These are phyloP conservation scores for Corniculantispora saksenae DNA, from an alignment of 2,329 filamentous ascomycete species.

Conservation along the genomic window DNA sequence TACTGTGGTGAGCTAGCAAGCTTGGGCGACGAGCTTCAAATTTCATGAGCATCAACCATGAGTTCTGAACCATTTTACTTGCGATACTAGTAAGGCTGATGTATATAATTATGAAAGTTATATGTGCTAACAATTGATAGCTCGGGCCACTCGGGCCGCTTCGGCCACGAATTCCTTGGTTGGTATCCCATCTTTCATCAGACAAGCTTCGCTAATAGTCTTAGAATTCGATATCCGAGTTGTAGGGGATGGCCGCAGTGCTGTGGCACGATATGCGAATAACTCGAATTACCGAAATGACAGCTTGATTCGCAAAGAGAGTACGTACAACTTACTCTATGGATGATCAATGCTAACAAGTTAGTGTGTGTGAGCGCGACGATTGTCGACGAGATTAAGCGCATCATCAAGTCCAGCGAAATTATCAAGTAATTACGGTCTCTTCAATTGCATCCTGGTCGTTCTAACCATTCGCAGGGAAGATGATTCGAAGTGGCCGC, in stretches of 20 bases:
- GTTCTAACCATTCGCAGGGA: slow-evolving; percentile 58
- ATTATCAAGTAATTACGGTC: slow-evolving; percentile 76
- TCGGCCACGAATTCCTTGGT: slow-evolving; percentile 98
- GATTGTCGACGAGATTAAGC: slow-evolving; percentile 91
- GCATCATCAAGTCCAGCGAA: slow-evolving; percentile 95
- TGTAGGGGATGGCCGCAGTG: slow-evolving; percentile 88
- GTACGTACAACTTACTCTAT: slow-evolving; percentile 48
- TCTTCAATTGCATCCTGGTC: slow-evolving; percentile 25
- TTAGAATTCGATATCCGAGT: slow-evolving; percentile 95
- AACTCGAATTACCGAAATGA: slow-evolving; percentile 99
- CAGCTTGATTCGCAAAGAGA: slow-evolving; percentile 98
- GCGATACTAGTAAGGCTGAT: slow-evolving; percentile 79
- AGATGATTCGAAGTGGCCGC: slow-evolving; percentile 97
- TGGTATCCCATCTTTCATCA: slow-evolving; percentile 13
- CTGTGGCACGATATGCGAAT: slow-evolving; percentile 94
- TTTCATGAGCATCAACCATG: slow-evolving; percentile 46
- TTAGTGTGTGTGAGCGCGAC: slow-evolving; percentile 93
- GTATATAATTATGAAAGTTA: slow-evolving; percentile 1
- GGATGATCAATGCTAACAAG: not conserved
- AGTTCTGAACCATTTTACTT: slow-evolving; percentile 87
- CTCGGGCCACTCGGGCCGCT: slow-evolving; percentile 94
- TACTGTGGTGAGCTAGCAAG: not conserved
- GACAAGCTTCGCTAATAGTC: slow-evolving; percentile 11
- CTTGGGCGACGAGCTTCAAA: slow-evolving; percentile 1
- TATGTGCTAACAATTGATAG: slow-evolving; percentile 47